Base-by-base conservation (phyloP, 805 yeast species). In the Spathaspora hagerdaliae region DNA sequence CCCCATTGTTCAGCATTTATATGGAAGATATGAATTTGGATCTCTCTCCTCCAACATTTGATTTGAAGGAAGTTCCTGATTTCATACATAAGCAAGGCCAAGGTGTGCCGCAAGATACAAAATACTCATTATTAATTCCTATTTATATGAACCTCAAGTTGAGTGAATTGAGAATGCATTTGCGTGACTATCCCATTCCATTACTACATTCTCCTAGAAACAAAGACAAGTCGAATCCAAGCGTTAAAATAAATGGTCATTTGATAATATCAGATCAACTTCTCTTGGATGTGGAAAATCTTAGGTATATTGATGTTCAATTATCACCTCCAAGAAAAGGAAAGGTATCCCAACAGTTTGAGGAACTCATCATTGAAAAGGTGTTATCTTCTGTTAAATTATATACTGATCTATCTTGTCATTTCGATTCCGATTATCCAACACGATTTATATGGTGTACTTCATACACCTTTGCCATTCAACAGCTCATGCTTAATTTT, bases 151-250 rank as follows among this genome's bases (percentile, higher is more conserved):
- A 82, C 44, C 66, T 87, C 42, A 71, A 66, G 12, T 68, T 87
- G 34, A 65, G 68, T 3, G 95, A 88, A 55, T 59, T 83, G 10
- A 67, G 94, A 48, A 74, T 82, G 54, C 92, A 87, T 58, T 54
- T 91, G 48, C 70, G 94, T 44, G 98, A 91, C 57, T 89, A 85
- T 57, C 97, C 97, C 0, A 57, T 92, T 12, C 97, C 98, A 0
- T 65, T 91, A 41, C 61, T 87, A 7, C 81, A 82, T 51, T 78
- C 91, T 50, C 96, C 96, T 0, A 64, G 71, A 11, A 64, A 66
- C 3, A 47, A 31, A 42, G 44, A 59, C 7, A 41, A 49, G n/a
- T 51, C 55, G 3, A 31, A 27, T 51, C 69, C 39, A 15, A 51
- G 57, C 38, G 57, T 69, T 10, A 41, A 27, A 46, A 84, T 44